A percentile compares a stretch with the other conserved stretches of the same genome.
These are phyloP conservation scores for Backusella westeae DNA, from an alignment of 192 early-diverging fungal species.

Conservation along the genomic window DNA sequence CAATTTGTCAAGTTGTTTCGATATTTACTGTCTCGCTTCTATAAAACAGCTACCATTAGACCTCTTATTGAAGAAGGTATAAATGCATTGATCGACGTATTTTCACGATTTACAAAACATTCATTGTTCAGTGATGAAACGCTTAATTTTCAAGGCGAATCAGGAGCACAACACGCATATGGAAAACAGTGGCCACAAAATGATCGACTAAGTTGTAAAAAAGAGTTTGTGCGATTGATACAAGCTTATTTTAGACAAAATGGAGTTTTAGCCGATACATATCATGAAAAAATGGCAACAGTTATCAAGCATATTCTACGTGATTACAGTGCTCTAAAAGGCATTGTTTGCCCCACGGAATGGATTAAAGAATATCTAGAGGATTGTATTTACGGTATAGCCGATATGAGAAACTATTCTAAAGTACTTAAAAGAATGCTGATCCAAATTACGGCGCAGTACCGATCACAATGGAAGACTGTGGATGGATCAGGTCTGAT, in stretches of 20 bases:
- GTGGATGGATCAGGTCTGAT: constrained; percentile 47
- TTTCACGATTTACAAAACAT: constrained; percentile 45
- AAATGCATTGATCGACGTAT: constrained; percentile 46
- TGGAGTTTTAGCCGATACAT: constrained; percentile 40
- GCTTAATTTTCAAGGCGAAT: constrained; percentile 20
- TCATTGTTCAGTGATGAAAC: constrained; percentile 30
- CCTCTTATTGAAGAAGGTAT: constrained; percentile 39
- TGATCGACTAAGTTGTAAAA: constrained; percentile 53
- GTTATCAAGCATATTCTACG: constrained; percentile 44
- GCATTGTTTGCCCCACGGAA: constrained; percentile 36
- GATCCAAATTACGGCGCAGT: constrained; percentile 24
- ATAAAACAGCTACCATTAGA: constrained; percentile 15
- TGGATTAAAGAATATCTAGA: constrained; percentile 52
- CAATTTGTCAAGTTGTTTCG: constrained; percentile 52
- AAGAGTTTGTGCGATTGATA: constrained; percentile 47
- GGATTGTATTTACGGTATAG: constrained; percentile 26
- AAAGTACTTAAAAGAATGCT: constrained; percentile 24
- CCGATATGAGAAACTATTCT: constrained; percentile 22
- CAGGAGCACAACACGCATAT: constrained; percentile 20
- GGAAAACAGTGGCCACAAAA: constrained; percentile 61
- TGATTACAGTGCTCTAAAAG: constrained; percentile 41
- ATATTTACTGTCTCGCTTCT: constrained; percentile 38
- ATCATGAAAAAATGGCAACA: constrained; percentile 47
- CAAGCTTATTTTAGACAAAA: constrained; percentile 42
- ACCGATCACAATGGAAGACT: constrained; percentile 39